Conservation (phyloP, 2,329 filamentous ascomycete species). For the Verticillium zaregamsianum region DNA sequence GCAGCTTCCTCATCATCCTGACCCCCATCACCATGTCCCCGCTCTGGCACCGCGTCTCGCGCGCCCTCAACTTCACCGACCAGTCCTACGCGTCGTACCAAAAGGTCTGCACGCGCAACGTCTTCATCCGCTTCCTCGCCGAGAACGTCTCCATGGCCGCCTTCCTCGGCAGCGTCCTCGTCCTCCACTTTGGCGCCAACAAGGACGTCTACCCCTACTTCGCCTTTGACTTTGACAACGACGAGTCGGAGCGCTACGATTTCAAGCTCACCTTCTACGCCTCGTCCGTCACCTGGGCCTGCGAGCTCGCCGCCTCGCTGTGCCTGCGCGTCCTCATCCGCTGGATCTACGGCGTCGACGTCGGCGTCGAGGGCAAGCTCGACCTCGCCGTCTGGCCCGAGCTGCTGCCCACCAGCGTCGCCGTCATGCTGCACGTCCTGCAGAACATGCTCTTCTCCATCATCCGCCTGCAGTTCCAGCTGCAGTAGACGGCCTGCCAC, state of each 20-base stretch:
- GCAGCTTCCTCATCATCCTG: slow-evolving; percentile 57
- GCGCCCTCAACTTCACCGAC: slow-evolving; percentile 48
- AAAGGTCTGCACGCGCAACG: slow-evolving; percentile 61
- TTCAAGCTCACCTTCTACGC: slow-evolving; percentile 61
- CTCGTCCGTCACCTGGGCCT: slow-evolving; percentile 61
- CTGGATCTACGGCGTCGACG: slow-evolving; percentile 55
- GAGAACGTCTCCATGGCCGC: slow-evolving; percentile 67
- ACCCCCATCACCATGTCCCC: slow-evolving; percentile 61
- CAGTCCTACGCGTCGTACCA: slow-evolving; percentile 61
- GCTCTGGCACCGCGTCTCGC: slow-evolving; percentile 51
- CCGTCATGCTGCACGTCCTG: slow-evolving; percentile 63
- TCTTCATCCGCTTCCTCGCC: slow-evolving; percentile 63
- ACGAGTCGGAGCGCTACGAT: slow-evolving; percentile 45
- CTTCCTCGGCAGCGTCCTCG: slow-evolving; percentile 61
- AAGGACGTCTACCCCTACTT: slow-evolving; percentile 68
- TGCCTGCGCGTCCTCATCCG: slow-evolving; percentile 55
- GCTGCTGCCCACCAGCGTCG: slow-evolving; percentile 60
- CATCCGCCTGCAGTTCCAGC: slow-evolving; percentile 56
- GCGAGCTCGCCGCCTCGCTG: slow-evolving; percentile 59
- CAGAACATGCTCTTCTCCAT: slow-evolving; percentile 72
- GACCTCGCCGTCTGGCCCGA: slow-evolving; percentile 65
- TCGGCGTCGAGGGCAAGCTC: slow-evolving; percentile 59
- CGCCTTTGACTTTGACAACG: slow-evolving; percentile 50
- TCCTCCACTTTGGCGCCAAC: slow-evolving; percentile 64
- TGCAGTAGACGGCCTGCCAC: not conserved